Percentiles rank a stretch among this genome's conserved stretches.
Conservation (phyloP, 164 flowering plant species). For the Vitis labrusca region DNA sequence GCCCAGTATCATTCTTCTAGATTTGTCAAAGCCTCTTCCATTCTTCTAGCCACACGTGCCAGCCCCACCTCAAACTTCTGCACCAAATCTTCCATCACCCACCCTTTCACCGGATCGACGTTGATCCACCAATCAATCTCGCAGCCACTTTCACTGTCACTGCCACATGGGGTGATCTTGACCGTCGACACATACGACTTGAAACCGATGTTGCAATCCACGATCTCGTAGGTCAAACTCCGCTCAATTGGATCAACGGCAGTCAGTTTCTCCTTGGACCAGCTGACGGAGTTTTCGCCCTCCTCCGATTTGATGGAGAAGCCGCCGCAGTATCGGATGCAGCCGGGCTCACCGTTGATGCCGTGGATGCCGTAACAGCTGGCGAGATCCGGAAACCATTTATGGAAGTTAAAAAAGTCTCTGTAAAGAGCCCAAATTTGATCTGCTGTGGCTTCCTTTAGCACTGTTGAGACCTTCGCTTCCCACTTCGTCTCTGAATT, state of each 20-base stretch:
- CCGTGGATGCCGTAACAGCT: slow-evolving; percentile 47
- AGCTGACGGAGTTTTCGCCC: slow-evolving; percentile 14
- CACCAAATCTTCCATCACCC: slow-evolving; percentile 38
- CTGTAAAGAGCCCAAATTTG: slow-evolving; percentile 41
- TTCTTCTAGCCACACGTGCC: slow-evolving; percentile 24
- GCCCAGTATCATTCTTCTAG: no score
- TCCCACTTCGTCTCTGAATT: slow-evolving; percentile 33
- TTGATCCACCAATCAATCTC: slow-evolving; percentile 48
- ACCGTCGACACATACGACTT: slow-evolving; percentile 47
- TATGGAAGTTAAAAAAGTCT: slow-evolving; percentile 53
- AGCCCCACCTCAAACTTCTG: slow-evolving; percentile 35
- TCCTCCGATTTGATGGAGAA: slow-evolving; percentile 27
- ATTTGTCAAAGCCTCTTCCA: slow-evolving; percentile 23
- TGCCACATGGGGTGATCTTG: slow-evolving; percentile 15
- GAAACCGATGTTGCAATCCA: slow-evolving; percentile 60
- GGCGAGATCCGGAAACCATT: slow-evolving; percentile 38
- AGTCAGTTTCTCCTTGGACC: slow-evolving; percentile 53
- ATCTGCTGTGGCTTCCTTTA: slow-evolving; percentile 30
- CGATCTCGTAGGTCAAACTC: slow-evolving; percentile 46
- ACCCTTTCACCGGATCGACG: slow-evolving; percentile 47
- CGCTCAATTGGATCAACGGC: slow-evolving; percentile 28
- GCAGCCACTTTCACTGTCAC: slow-evolving; percentile 26
- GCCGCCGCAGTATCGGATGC: slow-evolving; percentile 53
- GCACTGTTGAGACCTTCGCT: slow-evolving; percentile 35
- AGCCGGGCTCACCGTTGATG: slow-evolving; percentile 44